A percentile compares a stretch with the other conserved stretches of the same genome.
Evolutionary conservation across 805 yeast species (phyloP).

Genomic region (Metschnikowia anglica): DNA sequence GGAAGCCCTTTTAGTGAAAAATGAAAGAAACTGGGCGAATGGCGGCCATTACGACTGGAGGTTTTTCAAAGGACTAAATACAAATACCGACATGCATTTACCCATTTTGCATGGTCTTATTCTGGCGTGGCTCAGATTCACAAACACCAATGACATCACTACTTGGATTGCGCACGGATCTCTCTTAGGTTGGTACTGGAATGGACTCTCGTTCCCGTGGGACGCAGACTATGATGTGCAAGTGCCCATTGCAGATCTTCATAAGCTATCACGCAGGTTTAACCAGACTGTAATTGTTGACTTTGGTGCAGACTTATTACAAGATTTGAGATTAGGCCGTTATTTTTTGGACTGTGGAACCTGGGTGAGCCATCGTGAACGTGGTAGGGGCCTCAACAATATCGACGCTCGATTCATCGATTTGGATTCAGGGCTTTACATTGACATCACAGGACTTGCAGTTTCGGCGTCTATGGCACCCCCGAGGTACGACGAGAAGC

Average conservation of each 20-base stretch:
- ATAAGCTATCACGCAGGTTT: constrained; percentile 21
- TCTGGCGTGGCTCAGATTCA: constrained; percentile 28
- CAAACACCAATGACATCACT: constrained; percentile 24
- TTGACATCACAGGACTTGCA: constrained; percentile 70
- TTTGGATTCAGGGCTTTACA: constrained; percentile 66
- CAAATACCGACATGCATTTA: constrained; percentile 17
- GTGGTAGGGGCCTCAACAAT: constrained; percentile 49
- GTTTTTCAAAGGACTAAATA: constrained; percentile 24
- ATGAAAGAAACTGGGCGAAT: constrained; percentile 12
- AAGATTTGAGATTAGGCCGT: constrained; percentile 49
- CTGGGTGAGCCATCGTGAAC: constrained; percentile 51
- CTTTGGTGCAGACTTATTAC: constrained; percentile 31
- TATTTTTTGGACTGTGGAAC: constrained; percentile 48
- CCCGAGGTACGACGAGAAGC: constrained; percentile 5
- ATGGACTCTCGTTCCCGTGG: constrained; percentile 31
- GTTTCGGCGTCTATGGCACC: constrained; percentile 15
- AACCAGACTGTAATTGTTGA: constrained; percentile 29
- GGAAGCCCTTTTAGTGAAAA: constrained; percentile 34
- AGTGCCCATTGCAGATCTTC: constrained; percentile 27
- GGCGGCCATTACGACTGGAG: constrained; percentile 33
- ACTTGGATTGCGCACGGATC: constrained; percentile 33
- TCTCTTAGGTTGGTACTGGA: constrained; percentile 31
- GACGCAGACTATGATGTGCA: constrained; percentile 32
- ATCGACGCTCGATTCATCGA: constrained; percentile 72
- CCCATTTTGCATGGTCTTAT: constrained; percentile 25